Conservation (phyloP, 768 basidiomycete genomes). For the Amanita muscaria region DNA sequence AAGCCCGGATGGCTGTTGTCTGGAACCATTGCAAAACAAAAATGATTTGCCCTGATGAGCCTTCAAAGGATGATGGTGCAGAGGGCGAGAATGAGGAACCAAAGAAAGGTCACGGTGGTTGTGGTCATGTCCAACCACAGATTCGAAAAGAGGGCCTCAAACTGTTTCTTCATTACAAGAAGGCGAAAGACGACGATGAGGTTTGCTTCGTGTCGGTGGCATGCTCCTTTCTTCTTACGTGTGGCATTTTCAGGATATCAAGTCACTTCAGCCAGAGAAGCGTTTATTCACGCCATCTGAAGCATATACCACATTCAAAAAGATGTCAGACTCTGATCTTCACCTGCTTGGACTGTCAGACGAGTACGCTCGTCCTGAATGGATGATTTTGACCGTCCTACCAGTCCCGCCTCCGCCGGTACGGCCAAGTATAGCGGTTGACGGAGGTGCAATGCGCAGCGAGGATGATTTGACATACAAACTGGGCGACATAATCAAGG, state of each 20-base stretch:
- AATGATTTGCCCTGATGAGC: conserved; percentile 79
- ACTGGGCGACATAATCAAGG: conserved; percentile 92
- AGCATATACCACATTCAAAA: conserved; percentile 91
- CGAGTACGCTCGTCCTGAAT: conserved; percentile 94
- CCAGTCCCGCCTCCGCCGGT: conserved; percentile 98
- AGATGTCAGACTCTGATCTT: conserved; percentile 87
- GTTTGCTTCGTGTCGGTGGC: conserved; percentile 41
- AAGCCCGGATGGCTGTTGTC: conserved; percentile 78
- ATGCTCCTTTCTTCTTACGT: conserved; percentile 12
- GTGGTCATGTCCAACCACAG: conserved; percentile 84
- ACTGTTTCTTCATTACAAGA: conserved; percentile 91
- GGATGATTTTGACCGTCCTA: conserved; percentile 98
- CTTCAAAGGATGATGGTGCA: conserved; percentile 70
- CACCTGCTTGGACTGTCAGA: conserved; percentile 87
- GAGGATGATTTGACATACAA: conserved; percentile 99
- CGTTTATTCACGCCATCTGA: conserved; percentile 77
- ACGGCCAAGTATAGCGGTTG: conserved; percentile 94
- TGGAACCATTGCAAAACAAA: conserved; percentile 86
- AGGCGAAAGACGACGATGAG: conserved; percentile 91
- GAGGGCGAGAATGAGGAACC: conserved; percentile 60
- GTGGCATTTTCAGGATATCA: conserved; percentile 50
- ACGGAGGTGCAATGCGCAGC: conserved; percentile 92
- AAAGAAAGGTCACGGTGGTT: conserved; percentile 94
- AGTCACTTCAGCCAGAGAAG: conserved; percentile 75
- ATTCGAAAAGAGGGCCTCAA: conserved; percentile 94